Evolutionary conservation across 306 rosid species (phyloP).

Genomic region (Canavalia gladiata): DNA sequence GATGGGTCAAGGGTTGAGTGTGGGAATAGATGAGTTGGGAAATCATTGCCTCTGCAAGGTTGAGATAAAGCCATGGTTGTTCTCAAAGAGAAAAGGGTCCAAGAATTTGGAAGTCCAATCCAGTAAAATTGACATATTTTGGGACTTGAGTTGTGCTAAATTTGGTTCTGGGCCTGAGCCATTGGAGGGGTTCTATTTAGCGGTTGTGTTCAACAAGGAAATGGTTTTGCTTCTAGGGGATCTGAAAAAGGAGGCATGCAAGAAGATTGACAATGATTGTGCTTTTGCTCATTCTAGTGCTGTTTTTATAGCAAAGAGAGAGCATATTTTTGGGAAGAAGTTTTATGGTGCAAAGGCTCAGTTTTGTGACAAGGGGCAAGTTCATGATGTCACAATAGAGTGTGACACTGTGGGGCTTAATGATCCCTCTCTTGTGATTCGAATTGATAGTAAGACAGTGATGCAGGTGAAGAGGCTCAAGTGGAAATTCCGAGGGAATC

Average conservation of each 20-base stretch:
- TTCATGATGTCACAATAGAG: slow-evolving; percentile 77
- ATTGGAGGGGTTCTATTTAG: slow-evolving; percentile 73
- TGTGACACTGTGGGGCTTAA: slow-evolving; percentile 72
- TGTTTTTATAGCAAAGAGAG: slow-evolving; percentile 72
- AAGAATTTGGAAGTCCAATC: slow-evolving; percentile 74
- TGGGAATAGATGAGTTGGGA: slow-evolving; percentile 69
- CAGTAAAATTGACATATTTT: slow-evolving; percentile 62
- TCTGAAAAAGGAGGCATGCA: slow-evolving; percentile 64
- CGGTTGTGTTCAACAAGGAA: slow-evolving; percentile 65
- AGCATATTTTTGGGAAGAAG: slow-evolving; percentile 82
- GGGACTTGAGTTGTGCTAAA: slow-evolving; percentile 86
- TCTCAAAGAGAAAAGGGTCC: slow-evolving; percentile 83
- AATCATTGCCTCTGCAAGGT: slow-evolving; percentile 73
- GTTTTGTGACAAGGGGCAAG: slow-evolving; percentile 73
- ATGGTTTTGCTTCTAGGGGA: slow-evolving; percentile 75
- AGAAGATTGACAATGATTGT: slow-evolving; percentile 58
- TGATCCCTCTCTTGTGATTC: slow-evolving; percentile 78
- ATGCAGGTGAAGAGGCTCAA: slow-evolving; percentile 82
- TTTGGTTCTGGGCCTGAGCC: slow-evolving; percentile 89
- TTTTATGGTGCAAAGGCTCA: slow-evolving; percentile 71
- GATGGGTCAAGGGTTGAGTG: slow-evolving; percentile 87
- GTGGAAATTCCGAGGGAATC: slow-evolving; percentile 90
- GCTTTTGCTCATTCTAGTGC: slow-evolving; percentile 54
- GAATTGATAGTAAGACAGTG: slow-evolving; percentile 75
- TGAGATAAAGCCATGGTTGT: slow-evolving; percentile 92